Percentiles rank a stretch among this genome's conserved stretches.
Evolutionary conservation across 257 asterid species (phyloP).

Genomic region (Solanum bulbocastanum): DNA sequence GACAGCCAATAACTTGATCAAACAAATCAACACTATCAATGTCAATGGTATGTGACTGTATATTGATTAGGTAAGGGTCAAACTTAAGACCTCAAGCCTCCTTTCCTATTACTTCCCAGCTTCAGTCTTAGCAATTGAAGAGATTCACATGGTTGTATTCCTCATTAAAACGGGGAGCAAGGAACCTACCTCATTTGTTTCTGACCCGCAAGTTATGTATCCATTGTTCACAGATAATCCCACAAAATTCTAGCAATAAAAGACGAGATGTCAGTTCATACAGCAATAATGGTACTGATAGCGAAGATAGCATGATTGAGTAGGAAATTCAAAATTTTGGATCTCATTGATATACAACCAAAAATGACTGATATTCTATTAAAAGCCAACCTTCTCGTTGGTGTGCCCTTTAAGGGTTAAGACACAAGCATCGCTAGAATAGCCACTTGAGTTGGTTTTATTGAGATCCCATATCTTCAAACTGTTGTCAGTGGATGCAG

Average conservation of each 20-base stretch:
- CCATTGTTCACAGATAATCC: conserved; percentile 89
- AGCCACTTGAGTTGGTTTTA: conserved; percentile 47
- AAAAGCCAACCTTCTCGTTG: conserved; percentile 74
- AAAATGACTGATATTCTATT: background rate
- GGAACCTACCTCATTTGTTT: conserved; percentile 74
- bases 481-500: conserved; percentile 97
- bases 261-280: background rate
- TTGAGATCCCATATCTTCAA: conserved; percentile 89
- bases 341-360: background rate
- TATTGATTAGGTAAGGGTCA: background rate
- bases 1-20: background rate
- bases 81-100: background rate
- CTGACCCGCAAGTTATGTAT: conserved; percentile 89
- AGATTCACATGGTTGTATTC: background rate
- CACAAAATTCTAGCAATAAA: conserved; percentile 75
- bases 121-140: background rate
- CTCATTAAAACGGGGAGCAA: background rate
- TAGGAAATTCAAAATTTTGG: background rate
- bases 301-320: background rate
- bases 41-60: background rate
- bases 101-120: background rate
- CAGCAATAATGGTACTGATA: background rate
- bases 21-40: background rate
- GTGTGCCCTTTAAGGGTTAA: conserved; percentile 83
- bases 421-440: conserved; percentile 69